phyloP scores from a whole-genome alignment of 805 yeast species.

The Lipomyces orientalis region DNA sequence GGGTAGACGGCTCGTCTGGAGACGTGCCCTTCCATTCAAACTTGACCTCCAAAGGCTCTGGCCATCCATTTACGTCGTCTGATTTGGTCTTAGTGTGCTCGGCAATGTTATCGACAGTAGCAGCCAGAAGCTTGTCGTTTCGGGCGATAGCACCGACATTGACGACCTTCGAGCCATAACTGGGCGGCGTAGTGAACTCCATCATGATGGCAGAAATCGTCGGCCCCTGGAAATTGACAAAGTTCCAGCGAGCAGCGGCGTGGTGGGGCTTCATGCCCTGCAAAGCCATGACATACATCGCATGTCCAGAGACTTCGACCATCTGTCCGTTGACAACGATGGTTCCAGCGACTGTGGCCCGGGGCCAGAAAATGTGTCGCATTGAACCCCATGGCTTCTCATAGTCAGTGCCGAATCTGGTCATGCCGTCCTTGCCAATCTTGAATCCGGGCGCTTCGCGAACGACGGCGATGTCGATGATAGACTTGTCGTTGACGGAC shows the following conservation, averaged over 20 bases:
- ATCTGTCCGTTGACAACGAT: slow-evolving; percentile 53
- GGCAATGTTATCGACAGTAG: slow-evolving; percentile 69
- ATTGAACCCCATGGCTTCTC: slow-evolving; percentile 94
- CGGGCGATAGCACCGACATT: slow-evolving; percentile 76
- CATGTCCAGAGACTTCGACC: slow-evolving; percentile 48
- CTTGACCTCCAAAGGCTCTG: slow-evolving; percentile 71
- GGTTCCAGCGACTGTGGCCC: slow-evolving; percentile 73
- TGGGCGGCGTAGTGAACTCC: slow-evolving; percentile 94
- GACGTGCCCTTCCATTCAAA: slow-evolving; percentile 62
- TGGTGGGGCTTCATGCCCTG: slow-evolving; percentile 99
- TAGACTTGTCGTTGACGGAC: slow-evolving; percentile 68
- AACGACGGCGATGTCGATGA: slow-evolving; percentile 69
- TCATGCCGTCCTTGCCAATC: slow-evolving; percentile 85
- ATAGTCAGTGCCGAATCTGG: slow-evolving; percentile 83
- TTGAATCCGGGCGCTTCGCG: slow-evolving; percentile 79
- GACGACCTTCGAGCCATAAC: slow-evolving; percentile 83
- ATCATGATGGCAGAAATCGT: slow-evolving; percentile 77
- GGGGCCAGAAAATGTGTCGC: slow-evolving; percentile 97
- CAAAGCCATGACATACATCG: slow-evolving; percentile 93
- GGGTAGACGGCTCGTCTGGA: slow-evolving; percentile 50
- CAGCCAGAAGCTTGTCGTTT: slow-evolving; percentile 65
- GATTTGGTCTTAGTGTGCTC: slow-evolving; percentile 59
- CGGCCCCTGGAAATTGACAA: slow-evolving; percentile 82
- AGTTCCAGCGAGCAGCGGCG: slow-evolving; percentile 97
- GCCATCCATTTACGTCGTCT: slow-evolving; percentile 89